Conservation (phyloP, 345 rosid genomes). For the Rhodamnia rubescens region DNA sequence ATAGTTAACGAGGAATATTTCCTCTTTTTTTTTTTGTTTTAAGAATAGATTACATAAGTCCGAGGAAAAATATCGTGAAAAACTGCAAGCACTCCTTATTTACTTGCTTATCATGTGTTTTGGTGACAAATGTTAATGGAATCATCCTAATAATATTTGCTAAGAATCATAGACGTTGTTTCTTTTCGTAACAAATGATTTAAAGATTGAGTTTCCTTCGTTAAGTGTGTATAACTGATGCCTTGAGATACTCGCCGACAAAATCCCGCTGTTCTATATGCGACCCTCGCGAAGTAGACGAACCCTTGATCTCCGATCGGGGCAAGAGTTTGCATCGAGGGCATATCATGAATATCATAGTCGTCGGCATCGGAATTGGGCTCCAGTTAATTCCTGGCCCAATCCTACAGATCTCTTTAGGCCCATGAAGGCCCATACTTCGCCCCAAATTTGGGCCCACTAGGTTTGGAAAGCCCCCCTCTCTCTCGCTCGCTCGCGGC, state of each 20-base stretch:
- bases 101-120: background rate
- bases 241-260: background rate
- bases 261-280: rapidly evolving
- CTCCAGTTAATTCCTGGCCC: background rate
- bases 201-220: rapidly evolving
- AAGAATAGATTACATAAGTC: background rate
- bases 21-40: background rate
- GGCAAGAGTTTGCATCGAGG: background rate
- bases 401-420: background rate
- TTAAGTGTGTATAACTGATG: rapidly evolving
- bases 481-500: background rate
- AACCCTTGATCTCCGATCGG: background rate
- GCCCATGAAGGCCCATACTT: background rate
- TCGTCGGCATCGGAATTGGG: background rate
- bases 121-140: background rate
- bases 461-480: background rate
- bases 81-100: background rate
- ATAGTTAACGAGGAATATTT: background rate
- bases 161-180: background rate
- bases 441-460: background rate
- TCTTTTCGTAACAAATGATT: background rate
- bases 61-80: background rate
- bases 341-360: background rate
- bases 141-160: background rate
- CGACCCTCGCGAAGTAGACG: too few species aligned